Conservation (phyloP, 2,329 filamentous ascomycete species). For the Clarireedia sp. region DNA sequence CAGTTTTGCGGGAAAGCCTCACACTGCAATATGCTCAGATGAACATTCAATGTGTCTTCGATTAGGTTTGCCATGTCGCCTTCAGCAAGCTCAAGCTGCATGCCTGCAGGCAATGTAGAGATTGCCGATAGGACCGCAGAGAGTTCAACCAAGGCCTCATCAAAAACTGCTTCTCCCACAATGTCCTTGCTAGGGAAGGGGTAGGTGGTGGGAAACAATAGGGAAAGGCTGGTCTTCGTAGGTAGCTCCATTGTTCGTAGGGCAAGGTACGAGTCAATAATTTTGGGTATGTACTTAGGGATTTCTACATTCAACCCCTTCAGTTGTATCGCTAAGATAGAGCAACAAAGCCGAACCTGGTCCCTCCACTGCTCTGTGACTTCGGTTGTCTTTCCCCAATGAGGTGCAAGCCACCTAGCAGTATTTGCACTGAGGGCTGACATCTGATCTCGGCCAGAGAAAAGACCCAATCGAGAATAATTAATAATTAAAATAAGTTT, state of each 20-base stretch:
- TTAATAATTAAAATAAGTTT: constrained; percentile 91
- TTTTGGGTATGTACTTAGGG: constrained; percentile 82
- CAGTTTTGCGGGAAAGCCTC: constrained; percentile 84
- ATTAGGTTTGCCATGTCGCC: constrained; percentile 69
- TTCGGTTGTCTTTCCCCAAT: constrained; percentile 73
- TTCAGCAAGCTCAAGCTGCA: constrained; percentile 67
- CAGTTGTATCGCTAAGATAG: constrained; percentile 80
- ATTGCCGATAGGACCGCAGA: constrained; percentile 80
- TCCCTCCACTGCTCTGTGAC: constrained; percentile 84
- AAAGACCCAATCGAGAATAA: constrained; percentile 75
- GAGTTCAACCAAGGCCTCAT: constrained; percentile 82
- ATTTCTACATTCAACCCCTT: constrained; percentile 72
- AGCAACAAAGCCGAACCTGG: constrained; percentile 88
- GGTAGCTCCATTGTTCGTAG: constrained; percentile 52
- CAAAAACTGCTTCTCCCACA: constrained; percentile 53
- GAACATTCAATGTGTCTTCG: constrained; percentile 71
- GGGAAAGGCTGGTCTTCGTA: constrained; percentile 62
- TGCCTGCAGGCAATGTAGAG: constrained; percentile 63
- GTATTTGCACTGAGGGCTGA: constrained; percentile 71
- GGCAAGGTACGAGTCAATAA: constrained; percentile 79
- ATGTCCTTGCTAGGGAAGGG: constrained; percentile 74
- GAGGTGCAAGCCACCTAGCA: constrained; percentile 81
- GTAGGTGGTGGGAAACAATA: constrained; percentile 84
- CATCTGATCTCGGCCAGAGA: constrained; percentile 69
- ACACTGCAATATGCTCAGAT: constrained; percentile 81